Evolutionary conservation across 1,284 basidiomycete genomes (phyloP), one percentile per base, ranked within the genome.

Genomic region (Paramarasmius palmivorus): DNA sequence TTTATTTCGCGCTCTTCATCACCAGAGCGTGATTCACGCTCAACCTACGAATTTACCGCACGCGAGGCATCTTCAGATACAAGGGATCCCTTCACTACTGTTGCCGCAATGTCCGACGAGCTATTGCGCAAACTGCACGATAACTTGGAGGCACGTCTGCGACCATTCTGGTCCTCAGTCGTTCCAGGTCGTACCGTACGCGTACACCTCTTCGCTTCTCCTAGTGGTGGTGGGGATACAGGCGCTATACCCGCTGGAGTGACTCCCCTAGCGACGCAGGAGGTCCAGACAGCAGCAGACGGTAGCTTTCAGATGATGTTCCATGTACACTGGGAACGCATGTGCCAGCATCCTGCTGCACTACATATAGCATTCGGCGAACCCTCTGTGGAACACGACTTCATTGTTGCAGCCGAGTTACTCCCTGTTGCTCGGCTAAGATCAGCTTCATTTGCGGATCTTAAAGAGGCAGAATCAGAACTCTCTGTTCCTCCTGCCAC

Each of bases 161-260:
- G 81, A 44, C 84, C 88, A 0, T 93, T 95, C 69, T 93, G 87
- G 88, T 80, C 85, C 1, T 83, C 84, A 8, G 81, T 80, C 0
- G 71, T 92, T 0, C 63, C 84, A 14, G 75, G 79, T n/a, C 78
- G 88, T 23, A 75, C 67, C 1, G 69, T 92, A 3, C 78, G 79
- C 10, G 57, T 92, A 5, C 73, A 79, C 42, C 38, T 36, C 56
- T 34, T 44, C 53, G 36, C 49, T 40, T 61, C 41, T 17, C 59
- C 29, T 34, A 15, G 12, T 25, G 10, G 59, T 12, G 56, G 52
- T 23, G 45, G 34, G 25, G 57, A 65, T 25, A 57, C 63, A n/a
- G 49, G 55, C 14, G 61, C 68, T 20, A 63, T 57, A 1, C 49
- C 61, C 5, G 58, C 69, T n/a, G 65, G 71, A 40, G 71, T 66